Evolutionary conservation across 106 monocot genomes (phyloP).

Genomic region (Chionographis japonica): DNA sequence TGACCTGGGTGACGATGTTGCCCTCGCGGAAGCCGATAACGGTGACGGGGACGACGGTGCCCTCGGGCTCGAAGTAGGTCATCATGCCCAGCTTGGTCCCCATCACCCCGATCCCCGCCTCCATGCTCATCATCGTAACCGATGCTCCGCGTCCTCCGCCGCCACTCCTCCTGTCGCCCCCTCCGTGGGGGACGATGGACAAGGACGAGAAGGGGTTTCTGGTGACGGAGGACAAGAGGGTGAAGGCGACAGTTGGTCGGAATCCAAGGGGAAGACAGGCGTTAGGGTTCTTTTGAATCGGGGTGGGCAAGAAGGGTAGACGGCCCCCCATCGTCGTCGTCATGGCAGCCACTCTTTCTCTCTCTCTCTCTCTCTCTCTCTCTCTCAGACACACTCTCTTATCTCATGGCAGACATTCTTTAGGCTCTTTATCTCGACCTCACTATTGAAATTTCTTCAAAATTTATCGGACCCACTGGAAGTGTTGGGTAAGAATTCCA

Average conservation of each 20-base stretch:
- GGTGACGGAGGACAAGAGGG: constrained; percentile 3
- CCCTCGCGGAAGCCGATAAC: constrained; percentile 96
- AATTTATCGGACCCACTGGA: too few species aligned
- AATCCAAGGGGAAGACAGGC: too few species aligned
- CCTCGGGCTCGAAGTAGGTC: constrained; percentile 80
- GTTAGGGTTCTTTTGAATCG: too few species aligned
- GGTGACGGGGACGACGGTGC: constrained; percentile 87
- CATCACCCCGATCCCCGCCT: constrained; percentile 90
- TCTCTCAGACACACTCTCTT: neutral
- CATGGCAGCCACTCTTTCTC: too few species aligned
- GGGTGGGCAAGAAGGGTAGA: too few species aligned
- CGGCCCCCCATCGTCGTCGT: too few species aligned
- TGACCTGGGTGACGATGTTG: constrained; percentile 95
- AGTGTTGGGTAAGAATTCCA: too few species aligned
- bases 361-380: neutral
- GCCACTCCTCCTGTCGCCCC: neutral
- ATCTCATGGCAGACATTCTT: neutral
- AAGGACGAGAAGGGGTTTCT: neutral
- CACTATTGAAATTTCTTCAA: too few species aligned
- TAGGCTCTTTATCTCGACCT: too few species aligned
- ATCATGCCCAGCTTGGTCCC: constrained; percentile 98
- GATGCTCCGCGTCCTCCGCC: neutral
- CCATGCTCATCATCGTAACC: constrained; percentile 52
- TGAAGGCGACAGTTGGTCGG: neutral
- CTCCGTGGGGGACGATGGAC: constrained; percentile 10